Evolutionary conservation across 352 stramenopile species (phyloP), one percentile per base, ranked within the genome.

Genomic region (Chrysophaeum taylorii): DNA sequence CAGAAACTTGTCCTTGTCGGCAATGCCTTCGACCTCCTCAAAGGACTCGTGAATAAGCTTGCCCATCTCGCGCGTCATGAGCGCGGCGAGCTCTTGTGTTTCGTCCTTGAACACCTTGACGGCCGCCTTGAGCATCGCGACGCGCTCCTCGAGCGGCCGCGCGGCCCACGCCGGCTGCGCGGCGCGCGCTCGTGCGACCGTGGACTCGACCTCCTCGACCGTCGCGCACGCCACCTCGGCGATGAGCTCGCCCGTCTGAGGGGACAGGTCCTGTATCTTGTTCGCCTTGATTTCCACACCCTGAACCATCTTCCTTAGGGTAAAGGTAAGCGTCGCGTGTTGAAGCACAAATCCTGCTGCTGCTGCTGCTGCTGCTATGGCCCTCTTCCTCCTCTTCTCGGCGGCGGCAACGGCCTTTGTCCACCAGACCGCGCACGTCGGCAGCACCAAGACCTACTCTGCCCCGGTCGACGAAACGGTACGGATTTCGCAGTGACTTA

Each of bases 171-270:
- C 27, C 5, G 7, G 15, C 64, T 76, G 71, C 31, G 75, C 64
- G n/a, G 38, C 23, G 36, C 73, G 69, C n/a, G 73, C 71, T 5
- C 25, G 48, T 0, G 45, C 48, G 25, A 82, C 61, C 18, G 74
- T 67, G 38, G 60, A 27, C 16, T 79, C 77, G 25, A 81, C 14
- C 72, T 82, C 64, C 21, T 69, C 69, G 25, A 45, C 18, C 27
- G 70, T 71, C 31, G 75, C 72, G 50, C 70, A 77, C 31, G 37
- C 33, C 0, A 82, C 77, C 0, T 38, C 25, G 33, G 69, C 74
- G 52, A 81, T 79, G 5, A 81, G n/a, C 74, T 79, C 75, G 21
- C 71, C 75, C 1, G 73, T 82, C 21, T 71, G 53, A 31, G 74
- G 74, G 41, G 74, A 75, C 60, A 69, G 61, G 43, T 78, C 75